Conservation (phyloP, 164 flowering plant species). For the Macadamia integrifolia region DNA sequence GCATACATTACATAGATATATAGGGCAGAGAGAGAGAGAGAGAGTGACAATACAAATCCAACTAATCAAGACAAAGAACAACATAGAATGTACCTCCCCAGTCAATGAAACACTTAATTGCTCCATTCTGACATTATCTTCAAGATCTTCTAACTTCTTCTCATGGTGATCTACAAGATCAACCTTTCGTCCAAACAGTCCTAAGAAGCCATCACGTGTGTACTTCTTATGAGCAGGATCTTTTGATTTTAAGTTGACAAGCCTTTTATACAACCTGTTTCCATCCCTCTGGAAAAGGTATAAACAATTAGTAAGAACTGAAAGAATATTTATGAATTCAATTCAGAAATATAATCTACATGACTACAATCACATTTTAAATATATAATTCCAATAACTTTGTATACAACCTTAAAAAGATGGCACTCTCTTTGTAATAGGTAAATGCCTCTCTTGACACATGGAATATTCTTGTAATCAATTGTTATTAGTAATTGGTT, state of each 20-base stretch:
- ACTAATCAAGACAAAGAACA: not conserved
- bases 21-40: too few relatives aligned
- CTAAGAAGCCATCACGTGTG: slow-evolving; percentile 33
- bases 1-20: too few relatives aligned
- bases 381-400: too few relatives aligned
- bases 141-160: slow-evolving; percentile 51
- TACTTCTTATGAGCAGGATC: slow-evolving; percentile 19
- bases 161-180: slow-evolving; percentile 44
- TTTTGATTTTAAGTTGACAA: slow-evolving; percentile 33
- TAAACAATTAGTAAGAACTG: not conserved
- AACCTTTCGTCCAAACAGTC: slow-evolving; percentile 42
- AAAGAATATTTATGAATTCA: not conserved
- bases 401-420: too few relatives aligned
- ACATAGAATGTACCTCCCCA: slow-evolving; percentile 36
- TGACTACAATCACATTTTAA: not conserved
- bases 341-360: not conserved
- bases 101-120: slow-evolving; percentile 43
- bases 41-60: too few relatives aligned
- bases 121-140: slow-evolving; percentile 48
- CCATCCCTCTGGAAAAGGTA: slow-evolving; percentile 37
- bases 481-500: too few relatives aligned
- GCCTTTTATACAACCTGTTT: slow-evolving; percentile 36
- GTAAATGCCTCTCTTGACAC: too few relatives aligned
- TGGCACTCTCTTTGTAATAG: too few relatives aligned
- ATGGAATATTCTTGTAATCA: too few relatives aligned